These are phyloP conservation scores for Mesembryanthemum crystallinum DNA, from an alignment of 148 eudicot species.

Conservation along the genomic window DNA sequence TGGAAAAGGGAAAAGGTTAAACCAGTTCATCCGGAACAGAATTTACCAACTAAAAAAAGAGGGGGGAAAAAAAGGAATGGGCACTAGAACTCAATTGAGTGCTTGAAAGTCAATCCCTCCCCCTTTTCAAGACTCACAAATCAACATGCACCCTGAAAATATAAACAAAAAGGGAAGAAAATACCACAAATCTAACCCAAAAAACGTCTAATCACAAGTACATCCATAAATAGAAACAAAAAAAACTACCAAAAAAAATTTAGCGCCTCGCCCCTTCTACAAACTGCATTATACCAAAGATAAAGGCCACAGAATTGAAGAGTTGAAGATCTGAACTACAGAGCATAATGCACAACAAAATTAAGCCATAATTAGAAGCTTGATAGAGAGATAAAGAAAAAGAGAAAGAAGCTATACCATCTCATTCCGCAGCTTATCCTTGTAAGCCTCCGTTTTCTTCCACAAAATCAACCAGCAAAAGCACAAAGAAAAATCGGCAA, in stretches of 20 bases:
- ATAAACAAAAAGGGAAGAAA: neutral
- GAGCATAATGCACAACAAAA: neutral
- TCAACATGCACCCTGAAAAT: neutral
- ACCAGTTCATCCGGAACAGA: conserved; percentile 12
- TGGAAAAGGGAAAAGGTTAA: neutral
- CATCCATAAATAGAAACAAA: conserved; percentile 1
- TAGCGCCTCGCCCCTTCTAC: neutral
- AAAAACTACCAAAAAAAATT: too few species aligned
- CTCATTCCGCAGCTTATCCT: conserved; percentile 51
- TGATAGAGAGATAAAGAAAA: neutral
- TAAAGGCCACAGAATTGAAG: neutral
- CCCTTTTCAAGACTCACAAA: conserved; percentile 2
- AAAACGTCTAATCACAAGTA: conserved; percentile 13
- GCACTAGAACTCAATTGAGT: conserved; percentile 1
- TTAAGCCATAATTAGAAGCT: neutral
- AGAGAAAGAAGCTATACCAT: conserved; percentile 43
- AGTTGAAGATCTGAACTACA: conserved; percentile 10
- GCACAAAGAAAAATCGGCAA: conserved; percentile 7
- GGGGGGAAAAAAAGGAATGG: neutral
- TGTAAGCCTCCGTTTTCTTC: conserved; percentile 49
- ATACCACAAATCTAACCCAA: neutral
- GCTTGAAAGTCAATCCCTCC: conserved; percentile 28
- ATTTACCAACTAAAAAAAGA: conserved; percentile 4
- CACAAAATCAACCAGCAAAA: conserved; percentile 1
- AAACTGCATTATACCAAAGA: neutral